phyloP scores from a whole-genome alignment of 306 rosid genomes.

The Corylus heterophylla region DNA sequence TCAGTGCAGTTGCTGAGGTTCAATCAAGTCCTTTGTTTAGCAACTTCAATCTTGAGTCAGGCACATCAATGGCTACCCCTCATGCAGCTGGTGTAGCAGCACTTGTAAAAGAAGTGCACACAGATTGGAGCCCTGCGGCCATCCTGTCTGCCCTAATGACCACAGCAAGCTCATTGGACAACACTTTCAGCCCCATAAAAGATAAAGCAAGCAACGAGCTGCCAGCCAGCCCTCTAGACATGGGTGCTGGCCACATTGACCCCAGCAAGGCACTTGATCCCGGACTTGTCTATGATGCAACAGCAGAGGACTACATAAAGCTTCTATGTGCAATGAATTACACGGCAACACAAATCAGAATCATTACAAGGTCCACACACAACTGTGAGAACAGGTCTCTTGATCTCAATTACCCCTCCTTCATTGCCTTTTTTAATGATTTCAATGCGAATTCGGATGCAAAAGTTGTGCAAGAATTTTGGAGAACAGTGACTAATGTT shows the following conservation, averaged over 20 bases:
- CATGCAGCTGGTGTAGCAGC: conserved; percentile 71
- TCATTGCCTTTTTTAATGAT: conserved; percentile 41
- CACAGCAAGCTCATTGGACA: conserved; percentile 52
- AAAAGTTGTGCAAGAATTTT: conserved; percentile 31
- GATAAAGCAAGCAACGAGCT: conserved; percentile 41
- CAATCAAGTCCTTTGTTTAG: conserved; percentile 13
- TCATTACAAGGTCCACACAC: conserved; percentile 40
- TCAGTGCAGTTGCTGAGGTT: neutral
- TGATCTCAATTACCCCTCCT: conserved; percentile 80
- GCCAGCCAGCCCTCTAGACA: conserved; percentile 57
- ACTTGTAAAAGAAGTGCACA: conserved; percentile 48
- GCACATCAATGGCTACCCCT: conserved; percentile 88
- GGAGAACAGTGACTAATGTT: conserved; percentile 53
- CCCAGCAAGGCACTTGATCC: conserved; percentile 75
- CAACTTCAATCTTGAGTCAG: conserved; percentile 48
- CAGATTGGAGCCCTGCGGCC: conserved; percentile 75
- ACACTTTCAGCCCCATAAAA: conserved; percentile 37
- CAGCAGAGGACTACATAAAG: conserved; percentile 52
- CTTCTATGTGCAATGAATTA: conserved; percentile 68
- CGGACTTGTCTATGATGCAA: conserved; percentile 66
- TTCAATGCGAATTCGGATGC: conserved; percentile 1
- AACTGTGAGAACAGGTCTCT: conserved; percentile 47
- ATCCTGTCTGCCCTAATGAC: conserved; percentile 81
- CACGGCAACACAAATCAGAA: conserved; percentile 40
- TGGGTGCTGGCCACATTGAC: conserved; percentile 73